Conservation (phyloP, 2,329 filamentous ascomycete genomes). For the Ophiocordyceps camponoti-leonardi region DNA sequence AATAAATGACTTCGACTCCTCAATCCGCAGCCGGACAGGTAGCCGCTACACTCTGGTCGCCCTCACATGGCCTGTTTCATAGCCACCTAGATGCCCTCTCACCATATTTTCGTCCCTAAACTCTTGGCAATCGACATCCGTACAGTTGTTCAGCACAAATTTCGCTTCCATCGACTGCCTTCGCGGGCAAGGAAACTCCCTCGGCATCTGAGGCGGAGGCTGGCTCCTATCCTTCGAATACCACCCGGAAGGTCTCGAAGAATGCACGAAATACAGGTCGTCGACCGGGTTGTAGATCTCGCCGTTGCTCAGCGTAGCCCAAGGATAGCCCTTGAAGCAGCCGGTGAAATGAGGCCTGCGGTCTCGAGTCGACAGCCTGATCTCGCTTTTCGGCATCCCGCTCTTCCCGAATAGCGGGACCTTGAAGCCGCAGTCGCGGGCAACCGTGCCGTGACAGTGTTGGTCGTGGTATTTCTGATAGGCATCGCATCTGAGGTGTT, state of each 20-base stretch:
- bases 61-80: no score
- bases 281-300: neutral
- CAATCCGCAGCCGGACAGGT: no score
- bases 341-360: neutral
- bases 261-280: neutral
- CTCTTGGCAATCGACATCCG: neutral
- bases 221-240: neutral
- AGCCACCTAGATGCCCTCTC: neutral
- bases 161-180: neutral
- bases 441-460: neutral
- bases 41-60: no score
- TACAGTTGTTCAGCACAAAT: neutral
- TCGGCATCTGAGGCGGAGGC: neutral
- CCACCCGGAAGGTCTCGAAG: neutral
- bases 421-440: neutral
- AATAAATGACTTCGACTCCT: no score
- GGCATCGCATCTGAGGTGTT: neutral
- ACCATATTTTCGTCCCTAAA: neutral
- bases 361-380: neutral
- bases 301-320: neutral
- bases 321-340: neutral
- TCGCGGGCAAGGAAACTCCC: neutral
- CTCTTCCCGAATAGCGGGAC: neutral
- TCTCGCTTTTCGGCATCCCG: neutral
- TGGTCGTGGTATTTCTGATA: neutral